phyloP scores from a whole-genome alignment of 2,329 filamentous ascomycete genomes.

The Colletotrichum australisinense region DNA sequence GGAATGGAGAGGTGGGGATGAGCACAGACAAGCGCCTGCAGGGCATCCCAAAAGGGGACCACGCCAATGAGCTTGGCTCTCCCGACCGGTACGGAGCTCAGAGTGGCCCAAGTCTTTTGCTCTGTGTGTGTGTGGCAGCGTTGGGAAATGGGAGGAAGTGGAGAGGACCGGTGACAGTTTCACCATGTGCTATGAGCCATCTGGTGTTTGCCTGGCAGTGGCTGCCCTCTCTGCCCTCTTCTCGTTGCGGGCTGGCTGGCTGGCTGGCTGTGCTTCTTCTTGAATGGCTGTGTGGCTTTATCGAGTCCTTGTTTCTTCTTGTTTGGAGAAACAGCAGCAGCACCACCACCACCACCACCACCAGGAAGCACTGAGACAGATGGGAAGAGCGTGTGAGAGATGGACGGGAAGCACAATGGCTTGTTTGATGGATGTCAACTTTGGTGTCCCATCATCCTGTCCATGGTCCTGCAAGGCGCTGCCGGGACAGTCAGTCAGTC shows the following conservation, averaged over 20 bases:
- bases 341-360: too few species aligned
- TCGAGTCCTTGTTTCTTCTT: not conserved
- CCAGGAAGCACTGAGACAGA: not conserved
- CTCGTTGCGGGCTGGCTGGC: not conserved
- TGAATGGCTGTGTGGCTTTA: not conserved
- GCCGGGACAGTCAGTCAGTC: not conserved
- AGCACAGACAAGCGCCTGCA: constrained; percentile 32
- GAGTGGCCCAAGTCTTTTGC: not conserved
- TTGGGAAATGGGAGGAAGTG: constrained; percentile 12
- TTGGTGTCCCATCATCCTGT: not conserved
- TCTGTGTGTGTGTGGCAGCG: not conserved
- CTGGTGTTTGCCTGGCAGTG: not conserved
- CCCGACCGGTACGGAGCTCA: constrained; percentile 21
- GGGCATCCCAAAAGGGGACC: constrained; percentile 19
- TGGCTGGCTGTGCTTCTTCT: not conserved
- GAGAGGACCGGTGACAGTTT: constrained; percentile 19
- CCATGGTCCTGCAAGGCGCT: constrained; percentile 10
- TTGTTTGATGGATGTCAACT: constrained; percentile 5
- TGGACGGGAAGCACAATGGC: not conserved
- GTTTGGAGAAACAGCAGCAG: not conserved
- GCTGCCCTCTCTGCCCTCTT: not conserved
- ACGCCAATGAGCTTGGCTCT: constrained; percentile 34
- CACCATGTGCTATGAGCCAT: constrained; percentile 29
- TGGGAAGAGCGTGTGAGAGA: not conserved
- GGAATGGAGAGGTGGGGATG: constrained; percentile 1